phyloP scores from a whole-genome alignment of 2,329 filamentous ascomycete species.

The Monilinia polystroma region DNA sequence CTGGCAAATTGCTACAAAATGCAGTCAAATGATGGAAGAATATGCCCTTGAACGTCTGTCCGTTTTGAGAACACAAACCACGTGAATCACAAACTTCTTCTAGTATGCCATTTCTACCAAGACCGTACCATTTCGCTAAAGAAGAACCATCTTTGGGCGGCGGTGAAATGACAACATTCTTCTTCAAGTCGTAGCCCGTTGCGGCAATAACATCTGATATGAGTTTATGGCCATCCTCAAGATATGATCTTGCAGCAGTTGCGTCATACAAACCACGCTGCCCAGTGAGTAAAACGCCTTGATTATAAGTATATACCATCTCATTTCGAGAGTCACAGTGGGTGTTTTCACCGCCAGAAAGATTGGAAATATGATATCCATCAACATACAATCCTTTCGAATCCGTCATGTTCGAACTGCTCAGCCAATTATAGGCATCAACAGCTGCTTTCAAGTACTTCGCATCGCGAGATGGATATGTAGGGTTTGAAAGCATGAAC shows the following conservation, averaged over 20 bases:
- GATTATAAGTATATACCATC: constrained; percentile 95
- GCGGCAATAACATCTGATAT: constrained; percentile 71
- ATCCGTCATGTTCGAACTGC: constrained; percentile 77
- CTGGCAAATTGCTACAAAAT: constrained; percentile 69
- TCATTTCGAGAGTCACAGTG: constrained; percentile 79
- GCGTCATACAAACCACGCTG: constrained; percentile 76
- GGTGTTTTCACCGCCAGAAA: constrained; percentile 60
- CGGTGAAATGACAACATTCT: constrained; percentile 7
- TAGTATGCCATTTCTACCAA: constrained; percentile 76
- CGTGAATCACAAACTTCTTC: constrained; percentile 80
- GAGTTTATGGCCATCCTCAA: constrained; percentile 77
- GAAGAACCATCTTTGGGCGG: constrained; percentile 12
- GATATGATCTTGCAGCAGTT: constrained; percentile 68
- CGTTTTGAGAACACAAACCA: constrained; percentile 76
- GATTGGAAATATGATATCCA: constrained; percentile 80
- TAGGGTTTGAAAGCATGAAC: constrained; percentile 45
- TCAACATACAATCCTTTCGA: constrained; percentile 73
- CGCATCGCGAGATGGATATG: constrained; percentile 49
- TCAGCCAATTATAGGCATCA: constrained; percentile 79
- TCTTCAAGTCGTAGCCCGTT: constrained; percentile 68
- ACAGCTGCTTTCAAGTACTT: constrained; percentile 71
- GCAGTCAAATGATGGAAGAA: constrained; percentile 84
- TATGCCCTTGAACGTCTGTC: constrained; percentile 90
- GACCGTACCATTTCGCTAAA: constrained; percentile 60
- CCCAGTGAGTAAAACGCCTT: constrained; percentile 83